A percentile compares a stretch with the other conserved stretches of the same genome.
Conservation (phyloP, 192 early-diverging fungal species). For the Coemansia guatemalensis region DNA sequence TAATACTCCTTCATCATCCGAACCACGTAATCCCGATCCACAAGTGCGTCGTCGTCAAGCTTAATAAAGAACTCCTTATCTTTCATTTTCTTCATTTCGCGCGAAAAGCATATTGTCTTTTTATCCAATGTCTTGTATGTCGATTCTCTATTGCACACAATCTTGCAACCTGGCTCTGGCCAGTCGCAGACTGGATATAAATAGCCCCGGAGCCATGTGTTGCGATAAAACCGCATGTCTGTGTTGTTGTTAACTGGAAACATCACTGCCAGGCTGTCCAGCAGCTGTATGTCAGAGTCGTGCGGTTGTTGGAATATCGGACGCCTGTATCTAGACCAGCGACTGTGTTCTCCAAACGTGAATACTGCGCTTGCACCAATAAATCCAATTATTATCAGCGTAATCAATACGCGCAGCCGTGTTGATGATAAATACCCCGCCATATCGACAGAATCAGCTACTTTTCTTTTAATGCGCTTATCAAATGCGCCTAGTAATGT, state of each 20-base stretch:
- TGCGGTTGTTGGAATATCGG: no score
- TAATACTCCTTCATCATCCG: conserved; percentile 16
- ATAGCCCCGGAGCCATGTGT: conserved; percentile 44
- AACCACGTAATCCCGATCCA: conserved; percentile 40
- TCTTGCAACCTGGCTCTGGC: conserved; percentile 31
- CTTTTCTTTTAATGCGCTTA: no score
- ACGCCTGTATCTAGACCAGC: no score
- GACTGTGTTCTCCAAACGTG: no score
- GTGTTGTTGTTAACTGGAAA: conserved; percentile 48
- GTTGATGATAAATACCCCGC: no score
- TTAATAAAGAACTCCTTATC: conserved; percentile 48
- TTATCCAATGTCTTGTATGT: conserved; percentile 34
- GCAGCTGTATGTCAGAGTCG: not conserved
- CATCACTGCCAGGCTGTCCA: conserved; percentile 33
- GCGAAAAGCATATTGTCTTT: conserved; percentile 38
- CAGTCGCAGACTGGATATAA: conserved; percentile 50
- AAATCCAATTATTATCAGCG: no score
- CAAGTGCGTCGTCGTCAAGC: conserved; percentile 44
- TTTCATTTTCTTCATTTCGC: conserved; percentile 14
- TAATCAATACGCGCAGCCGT: no score
- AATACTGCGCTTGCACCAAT: no score
- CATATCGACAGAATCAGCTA: no score
- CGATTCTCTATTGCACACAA: conserved; percentile 38
- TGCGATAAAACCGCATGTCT: conserved; percentile 49
- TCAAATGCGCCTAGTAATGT: no score